Conservation (phyloP, 2,329 filamentous ascomycete species). For the Pleoardoris graminearum region DNA sequence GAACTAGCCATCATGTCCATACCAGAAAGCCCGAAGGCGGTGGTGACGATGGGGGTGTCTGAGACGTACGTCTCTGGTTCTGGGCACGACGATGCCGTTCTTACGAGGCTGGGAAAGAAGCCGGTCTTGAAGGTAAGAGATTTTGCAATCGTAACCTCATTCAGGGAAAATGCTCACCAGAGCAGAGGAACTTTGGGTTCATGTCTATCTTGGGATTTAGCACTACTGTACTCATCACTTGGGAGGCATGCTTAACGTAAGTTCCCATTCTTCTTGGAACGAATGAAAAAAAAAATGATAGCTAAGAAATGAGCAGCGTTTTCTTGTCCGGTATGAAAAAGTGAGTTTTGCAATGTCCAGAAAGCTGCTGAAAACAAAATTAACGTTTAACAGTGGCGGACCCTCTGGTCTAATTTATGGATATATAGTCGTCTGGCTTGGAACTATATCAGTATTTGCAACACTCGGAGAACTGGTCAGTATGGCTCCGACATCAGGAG, state of each 20-base stretch:
- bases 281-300: too few relatives aligned
- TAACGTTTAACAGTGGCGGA: conserved; percentile 28
- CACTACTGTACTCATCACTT: conserved; percentile 1
- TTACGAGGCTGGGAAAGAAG: conserved; percentile 28
- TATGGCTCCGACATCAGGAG: too few relatives aligned
- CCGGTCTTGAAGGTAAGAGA: conserved; percentile 25
- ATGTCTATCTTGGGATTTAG: conserved; percentile 1
- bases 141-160: neutral
- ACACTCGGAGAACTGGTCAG: conserved; percentile 37
- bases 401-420: conserved; percentile 37
- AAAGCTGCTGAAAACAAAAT: neutral
- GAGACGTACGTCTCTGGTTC: too few relatives aligned
- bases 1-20: too few relatives aligned
- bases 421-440: conserved; percentile 34
- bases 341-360: too few relatives aligned
- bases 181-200: neutral
- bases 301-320: conserved; percentile 19
- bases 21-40: too few relatives aligned
- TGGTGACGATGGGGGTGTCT: too few relatives aligned
- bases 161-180: neutral
- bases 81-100: conserved; percentile 22
- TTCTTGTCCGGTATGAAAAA: conserved; percentile 26
- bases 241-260: neutral
- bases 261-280: neutral
- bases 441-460: conserved; percentile 32